Percentiles rank a stretch among this genome's conserved stretches.
phyloP scores from a whole-genome alignment of 192 early-diverging fungal species.

The Entomortierella chlamydospora region DNA sequence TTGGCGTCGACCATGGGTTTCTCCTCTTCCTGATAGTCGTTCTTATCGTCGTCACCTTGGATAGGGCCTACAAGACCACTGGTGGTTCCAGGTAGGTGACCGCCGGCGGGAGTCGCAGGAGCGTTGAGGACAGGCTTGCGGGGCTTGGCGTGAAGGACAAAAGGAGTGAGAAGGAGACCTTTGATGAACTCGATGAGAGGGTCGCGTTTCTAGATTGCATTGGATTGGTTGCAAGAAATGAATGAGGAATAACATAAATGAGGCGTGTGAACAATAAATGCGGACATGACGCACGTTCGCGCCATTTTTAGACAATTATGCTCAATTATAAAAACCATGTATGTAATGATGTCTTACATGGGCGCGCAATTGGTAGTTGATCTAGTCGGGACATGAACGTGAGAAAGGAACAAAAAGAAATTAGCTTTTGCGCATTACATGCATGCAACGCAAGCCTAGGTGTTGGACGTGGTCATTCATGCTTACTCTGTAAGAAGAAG shows the following conservation, averaged over 20 bases:
- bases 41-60: constrained; percentile 29
- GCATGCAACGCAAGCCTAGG: no score
- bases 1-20: constrained; percentile 64
- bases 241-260: neutral
- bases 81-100: neutral
- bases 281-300: no score
- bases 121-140: constrained; percentile 45
- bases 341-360: constrained; percentile 51
- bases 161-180: constrained; percentile 85
- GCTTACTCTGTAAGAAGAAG: constrained; percentile 59
- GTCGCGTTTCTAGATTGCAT: constrained; percentile 90
- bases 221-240: constrained; percentile 59
- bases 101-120: constrained; percentile 3
- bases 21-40: constrained; percentile 46
- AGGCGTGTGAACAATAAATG: constrained; percentile 2
- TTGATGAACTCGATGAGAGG: constrained; percentile 94
- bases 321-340: no score
- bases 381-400: constrained; percentile 19
- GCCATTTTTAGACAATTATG: neutral
- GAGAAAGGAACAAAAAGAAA: neutral
- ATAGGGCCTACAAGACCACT: neutral
- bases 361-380: constrained; percentile 60
- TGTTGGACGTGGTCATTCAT: neutral
- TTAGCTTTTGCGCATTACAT: no score
- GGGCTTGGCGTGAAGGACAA: constrained; percentile 81